Conservation (phyloP, 352 stramenopile species). For the Phytophthora parvispora region DNA sequence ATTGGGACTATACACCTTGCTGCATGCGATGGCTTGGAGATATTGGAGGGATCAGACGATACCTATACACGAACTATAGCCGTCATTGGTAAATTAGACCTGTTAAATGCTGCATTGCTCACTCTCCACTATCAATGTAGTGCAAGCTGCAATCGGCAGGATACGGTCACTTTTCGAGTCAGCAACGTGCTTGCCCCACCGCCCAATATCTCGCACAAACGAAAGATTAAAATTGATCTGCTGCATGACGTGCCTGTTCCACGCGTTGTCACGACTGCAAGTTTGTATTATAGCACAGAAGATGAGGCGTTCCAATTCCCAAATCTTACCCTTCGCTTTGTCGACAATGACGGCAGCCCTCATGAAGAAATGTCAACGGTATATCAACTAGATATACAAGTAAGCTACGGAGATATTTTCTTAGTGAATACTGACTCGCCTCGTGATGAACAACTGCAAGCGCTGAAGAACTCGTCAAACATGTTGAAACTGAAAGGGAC, state of each 20-base stretch:
- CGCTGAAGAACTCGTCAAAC: background rate
- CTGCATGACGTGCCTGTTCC: slow-evolving; percentile 34
- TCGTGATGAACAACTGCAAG: background rate
- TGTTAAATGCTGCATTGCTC: slow-evolving; percentile 30
- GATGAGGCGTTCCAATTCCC: slow-evolving; percentile 59
- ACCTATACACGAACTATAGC: background rate
- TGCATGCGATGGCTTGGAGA: background rate
- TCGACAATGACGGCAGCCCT: background rate
- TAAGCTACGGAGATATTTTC: slow-evolving; percentile 26
- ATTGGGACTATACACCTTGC: background rate
- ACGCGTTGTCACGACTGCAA: slow-evolving; percentile 28
- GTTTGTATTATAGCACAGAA: slow-evolving; percentile 48
- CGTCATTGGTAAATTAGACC: background rate
- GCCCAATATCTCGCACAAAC: slow-evolving; percentile 22
- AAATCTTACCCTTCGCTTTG: slow-evolving; percentile 35
- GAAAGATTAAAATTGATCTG: slow-evolving; percentile 34
- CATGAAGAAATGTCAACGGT: background rate
- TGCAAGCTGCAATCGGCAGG: slow-evolving; percentile 13
- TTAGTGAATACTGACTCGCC: background rate
- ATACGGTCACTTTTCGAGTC: slow-evolving; percentile 27
- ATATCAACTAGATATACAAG: slow-evolving; percentile 31
- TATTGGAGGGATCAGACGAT: background rate
- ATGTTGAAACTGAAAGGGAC: slow-evolving; percentile 22
- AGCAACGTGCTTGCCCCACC: slow-evolving; percentile 11
- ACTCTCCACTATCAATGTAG: slow-evolving; percentile 26